Percentiles rank a stretch among this genome's conserved stretches.
Evolutionary conservation across 1,139 yeast genomes (phyloP).

Genomic region (Pichia sp.): DNA sequence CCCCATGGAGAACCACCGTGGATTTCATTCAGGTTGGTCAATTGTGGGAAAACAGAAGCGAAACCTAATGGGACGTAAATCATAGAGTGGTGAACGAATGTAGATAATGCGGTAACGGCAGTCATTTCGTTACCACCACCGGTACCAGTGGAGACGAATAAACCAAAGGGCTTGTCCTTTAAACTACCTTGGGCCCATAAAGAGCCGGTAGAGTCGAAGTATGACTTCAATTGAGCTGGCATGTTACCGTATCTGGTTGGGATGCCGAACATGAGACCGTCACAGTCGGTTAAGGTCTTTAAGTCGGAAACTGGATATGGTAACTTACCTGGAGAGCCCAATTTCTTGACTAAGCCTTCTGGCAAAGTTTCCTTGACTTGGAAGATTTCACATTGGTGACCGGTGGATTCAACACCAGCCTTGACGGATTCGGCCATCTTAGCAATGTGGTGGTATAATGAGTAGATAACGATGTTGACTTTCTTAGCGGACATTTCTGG

Average conservation of each 20-base stretch:
- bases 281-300: slow-evolving; percentile 58
- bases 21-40: slow-evolving; percentile 61
- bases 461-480: slow-evolving; percentile 61
- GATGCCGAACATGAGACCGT: slow-evolving; percentile 75
- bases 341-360: slow-evolving; percentile 52
- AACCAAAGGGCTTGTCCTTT: slow-evolving; percentile 73
- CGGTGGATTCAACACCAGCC: slow-evolving; percentile 68
- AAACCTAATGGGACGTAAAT: slow-evolving; percentile 81
- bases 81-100: slow-evolving; percentile 77
- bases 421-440: slow-evolving; percentile 64
- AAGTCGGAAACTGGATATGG: slow-evolving; percentile 63
- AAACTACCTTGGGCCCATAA: slow-evolving; percentile 78
- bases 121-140: slow-evolving; percentile 88
- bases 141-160: slow-evolving; percentile 77
- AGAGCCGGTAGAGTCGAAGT: slow-evolving; percentile 83
- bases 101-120: slow-evolving; percentile 60
- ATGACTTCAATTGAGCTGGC: slow-evolving; percentile 80
- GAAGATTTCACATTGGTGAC: slow-evolving; percentile 66
- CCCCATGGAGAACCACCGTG: slow-evolving; percentile 93
- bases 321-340: slow-evolving; percentile 69
- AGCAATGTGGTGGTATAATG: slow-evolving; percentile 76
- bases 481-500: slow-evolving; percentile 7
- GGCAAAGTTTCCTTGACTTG: slow-evolving; percentile 80
- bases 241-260: slow-evolving; percentile 83
- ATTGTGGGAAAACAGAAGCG: slow-evolving; percentile 55